Percentiles rank a stretch among this genome's conserved stretches.
Evolutionary conservation across 192 early-diverging fungal genomes (phyloP).

Genomic region (Coemansia aciculifera): DNA sequence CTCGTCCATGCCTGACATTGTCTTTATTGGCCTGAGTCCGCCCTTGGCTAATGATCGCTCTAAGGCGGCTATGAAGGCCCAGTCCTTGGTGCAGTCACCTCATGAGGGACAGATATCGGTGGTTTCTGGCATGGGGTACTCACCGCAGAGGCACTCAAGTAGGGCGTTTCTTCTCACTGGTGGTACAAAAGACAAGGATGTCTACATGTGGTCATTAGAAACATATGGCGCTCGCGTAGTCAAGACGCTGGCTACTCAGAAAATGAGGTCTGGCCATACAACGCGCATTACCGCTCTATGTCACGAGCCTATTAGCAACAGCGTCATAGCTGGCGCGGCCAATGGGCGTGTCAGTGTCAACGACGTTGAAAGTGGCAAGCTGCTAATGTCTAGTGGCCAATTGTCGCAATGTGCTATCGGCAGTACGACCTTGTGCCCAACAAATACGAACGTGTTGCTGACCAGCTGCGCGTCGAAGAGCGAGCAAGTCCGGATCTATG

Average conservation of each 20-base stretch:
- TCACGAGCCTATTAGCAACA: constrained; percentile 12
- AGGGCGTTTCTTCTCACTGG: constrained; percentile 30
- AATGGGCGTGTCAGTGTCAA: constrained; percentile 27
- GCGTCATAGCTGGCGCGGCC: constrained; percentile 28
- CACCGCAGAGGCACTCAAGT: background rate
- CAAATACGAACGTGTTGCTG: constrained; percentile 26
- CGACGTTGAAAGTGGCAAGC: constrained; percentile 19
- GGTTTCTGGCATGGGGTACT: constrained; percentile 22
- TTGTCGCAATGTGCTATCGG: constrained; percentile 6
- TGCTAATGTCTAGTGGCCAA: constrained; percentile 9
- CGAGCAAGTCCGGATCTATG: constrained; percentile 28
- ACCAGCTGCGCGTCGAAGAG: constrained; percentile 14
- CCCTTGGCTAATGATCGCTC: background rate
- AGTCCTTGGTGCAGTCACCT: constrained; percentile 11
- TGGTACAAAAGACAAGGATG: constrained; percentile 11
- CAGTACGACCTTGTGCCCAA: constrained; percentile 18
- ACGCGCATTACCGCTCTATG: constrained; percentile 34
- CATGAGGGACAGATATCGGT: constrained; percentile 19
- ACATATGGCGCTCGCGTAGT: background rate
- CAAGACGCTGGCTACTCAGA: background rate
- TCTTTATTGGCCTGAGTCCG: background rate
- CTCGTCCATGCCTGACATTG: background rate
- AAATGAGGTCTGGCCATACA: constrained; percentile 18
- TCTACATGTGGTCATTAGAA: constrained; percentile 18
- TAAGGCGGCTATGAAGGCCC: background rate